phyloP scores from a whole-genome alignment of 495 filamentous ascomycete genomes.

The Cercophora scortea region DNA sequence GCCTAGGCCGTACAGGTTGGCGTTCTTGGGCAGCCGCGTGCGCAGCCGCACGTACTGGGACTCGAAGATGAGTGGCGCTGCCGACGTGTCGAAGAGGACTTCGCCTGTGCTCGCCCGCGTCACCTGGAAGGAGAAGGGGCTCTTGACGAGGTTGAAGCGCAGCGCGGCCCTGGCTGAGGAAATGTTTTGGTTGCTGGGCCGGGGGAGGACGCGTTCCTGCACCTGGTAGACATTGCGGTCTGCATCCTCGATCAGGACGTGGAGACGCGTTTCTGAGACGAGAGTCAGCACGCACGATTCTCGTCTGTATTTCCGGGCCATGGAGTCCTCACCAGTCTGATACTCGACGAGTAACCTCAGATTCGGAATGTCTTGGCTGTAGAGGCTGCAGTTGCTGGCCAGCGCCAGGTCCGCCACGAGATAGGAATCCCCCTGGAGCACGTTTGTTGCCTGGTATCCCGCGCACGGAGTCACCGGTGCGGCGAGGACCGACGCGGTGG shows the following conservation, averaged over 20 bases:
- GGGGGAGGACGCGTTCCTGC: slow-evolving; percentile 59
- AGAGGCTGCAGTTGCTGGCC: slow-evolving; percentile 57
- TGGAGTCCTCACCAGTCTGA: slow-evolving; percentile 52
- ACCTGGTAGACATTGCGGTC: slow-evolving; percentile 69
- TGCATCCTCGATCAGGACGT: slow-evolving; percentile 73
- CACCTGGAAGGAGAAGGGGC: slow-evolving; percentile 75
- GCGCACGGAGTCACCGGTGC: slow-evolving; percentile 39
- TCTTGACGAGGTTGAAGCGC: slow-evolving; percentile 53
- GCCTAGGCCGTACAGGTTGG: slow-evolving; percentile 72
- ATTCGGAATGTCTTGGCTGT: slow-evolving; percentile 57
- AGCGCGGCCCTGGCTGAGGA: slow-evolving; percentile 35
- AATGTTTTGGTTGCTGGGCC: slow-evolving; percentile 35
- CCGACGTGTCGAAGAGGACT: slow-evolving; percentile 71
- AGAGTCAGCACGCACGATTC: neutral
- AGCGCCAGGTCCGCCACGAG: slow-evolving; percentile 60
- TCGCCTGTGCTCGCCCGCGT: slow-evolving; percentile 52
- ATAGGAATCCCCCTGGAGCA: slow-evolving; percentile 38
- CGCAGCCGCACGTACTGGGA: slow-evolving; percentile 66
- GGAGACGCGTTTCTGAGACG: slow-evolving; percentile 59
- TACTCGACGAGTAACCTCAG: slow-evolving; percentile 67
- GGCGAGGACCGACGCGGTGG: neutral
- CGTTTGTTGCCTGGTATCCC: slow-evolving; percentile 63
- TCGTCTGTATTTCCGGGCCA: neutral
- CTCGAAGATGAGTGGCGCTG: slow-evolving; percentile 67
- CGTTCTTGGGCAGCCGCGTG: slow-evolving; percentile 57